Base-by-base conservation (phyloP, 495 filamentous ascomycete species). In the Chaetomium fimeti region DNA sequence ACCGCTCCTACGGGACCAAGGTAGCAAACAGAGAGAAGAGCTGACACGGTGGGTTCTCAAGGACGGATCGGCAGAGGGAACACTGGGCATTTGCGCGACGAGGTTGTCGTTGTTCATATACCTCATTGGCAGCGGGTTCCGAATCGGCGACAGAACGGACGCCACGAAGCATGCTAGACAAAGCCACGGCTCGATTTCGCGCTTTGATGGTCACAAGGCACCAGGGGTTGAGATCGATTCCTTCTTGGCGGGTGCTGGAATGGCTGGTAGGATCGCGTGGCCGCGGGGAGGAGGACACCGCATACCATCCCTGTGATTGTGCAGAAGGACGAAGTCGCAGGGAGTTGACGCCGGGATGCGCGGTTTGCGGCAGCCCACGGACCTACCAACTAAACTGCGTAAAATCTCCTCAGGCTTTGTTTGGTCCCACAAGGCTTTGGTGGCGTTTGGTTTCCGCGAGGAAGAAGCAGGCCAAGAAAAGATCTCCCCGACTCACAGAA, bases 1-100 rank as follows among this genome's bases (percentile, higher is more conserved):
- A 75, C 73, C 70, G 73, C 73, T 64, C 64, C 67, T 71, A 48
- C 57, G 57, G 61, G 25, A 38, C 22, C 32, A 45, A 49, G 47
- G 7, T 11, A 25, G 38, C 38, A 40, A 25, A 48, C 58, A 40
- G 51, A 53, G 38, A n/a, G 24, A 40, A 15, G 36, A 38, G n/a
- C 29, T 36, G 11, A 29, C 38, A 62, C 59, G 47, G 60, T 29
- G 53, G 58, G 18, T 36, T 38, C 27, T 13, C 22, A 18, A 42
- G 43, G 48, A 13, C 16, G 24, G 51, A 58, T 45, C 53, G 22
- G 32, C 64, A 52, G 42, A 42, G 45, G 32, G 9, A 38, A 20
- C 40, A 20, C 27, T 7, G 6, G 29, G n/a, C n/a, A 20, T 25
- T n/a, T 53, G 61, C 27, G 25, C 27, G 48, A 40, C 36, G 48